Base-by-base conservation (phyloP, 495 filamentous ascomycete species). In the Parmelia sp. region DNA sequence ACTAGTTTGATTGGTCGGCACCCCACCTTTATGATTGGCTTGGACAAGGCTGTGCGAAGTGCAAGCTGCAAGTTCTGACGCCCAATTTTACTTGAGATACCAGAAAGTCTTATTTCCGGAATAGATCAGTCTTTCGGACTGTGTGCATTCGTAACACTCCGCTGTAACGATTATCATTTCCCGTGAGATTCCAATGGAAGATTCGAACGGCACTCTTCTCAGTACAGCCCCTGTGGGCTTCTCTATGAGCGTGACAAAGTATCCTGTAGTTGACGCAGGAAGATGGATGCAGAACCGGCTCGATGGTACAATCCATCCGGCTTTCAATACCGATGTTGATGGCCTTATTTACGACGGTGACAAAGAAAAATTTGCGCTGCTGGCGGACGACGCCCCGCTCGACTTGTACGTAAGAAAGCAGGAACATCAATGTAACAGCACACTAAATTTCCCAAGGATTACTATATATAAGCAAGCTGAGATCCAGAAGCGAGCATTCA, bases 231-330 rank as follows among this genome's bases (percentile, higher is more conserved):
- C 23, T 2, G 44, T n/a, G 23, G 44, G 23, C n/a, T 17, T 47
- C 44, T 23, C 21, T 23, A 25, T 29, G 47, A 51, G 23, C 25
- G 47, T 51, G 10, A 51, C 5, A 14, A 4, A 29, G 47, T 51
- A 51, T 51, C 47, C 47, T 4, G 25, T 51, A 12, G 25, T 27
- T 14, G 47, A 51, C 25, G 47, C 47, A 51, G 47, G 23, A 27
- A 51, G 25, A 29, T 51, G 47, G 47, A 51, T 51, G 47, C 47
- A 51, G 10, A 27, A 51, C 11, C 23, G 47, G 47, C 47, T 51
- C 47, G 47, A 51, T 6, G 47, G 47, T 51, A 51, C 47, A 51
- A 29, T 51, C 25, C 47, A 51, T 51, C 25, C 47, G 25, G 47
- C 47, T 19, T 51, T 51, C 23, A 51, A 51, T 51, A 51, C 47